phyloP scores from a whole-genome alignment of 805 yeast genomes.

The Candida easanensis region DNA sequence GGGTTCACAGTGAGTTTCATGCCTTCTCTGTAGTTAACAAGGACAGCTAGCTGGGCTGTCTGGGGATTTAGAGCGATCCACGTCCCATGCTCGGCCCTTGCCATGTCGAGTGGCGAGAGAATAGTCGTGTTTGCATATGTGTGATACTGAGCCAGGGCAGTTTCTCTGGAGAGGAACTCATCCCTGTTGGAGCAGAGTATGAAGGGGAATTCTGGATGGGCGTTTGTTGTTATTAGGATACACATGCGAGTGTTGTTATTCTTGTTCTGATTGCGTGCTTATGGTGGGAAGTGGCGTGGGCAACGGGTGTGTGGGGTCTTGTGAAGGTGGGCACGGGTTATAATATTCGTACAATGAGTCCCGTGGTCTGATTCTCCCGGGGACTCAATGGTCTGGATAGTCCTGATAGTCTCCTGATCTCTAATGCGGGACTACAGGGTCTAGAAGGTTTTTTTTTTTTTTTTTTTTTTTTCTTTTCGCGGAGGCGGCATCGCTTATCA shows the following conservation, averaged over 20 bases:
- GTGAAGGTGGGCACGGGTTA: too few species aligned
- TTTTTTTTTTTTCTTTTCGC: too few species aligned
- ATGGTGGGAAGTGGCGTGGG: background rate
- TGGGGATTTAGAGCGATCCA: conserved; percentile 76
- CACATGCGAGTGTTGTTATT: conserved; percentile 58
- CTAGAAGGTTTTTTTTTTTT: too few species aligned
- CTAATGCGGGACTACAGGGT: too few species aligned
- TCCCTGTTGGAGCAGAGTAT: conserved; percentile 83
- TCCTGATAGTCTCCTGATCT: too few species aligned
- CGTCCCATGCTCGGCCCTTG: conserved; percentile 75
- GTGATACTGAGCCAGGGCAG: conserved; percentile 50
- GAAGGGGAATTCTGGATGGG: conserved; percentile 72
- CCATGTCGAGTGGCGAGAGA: conserved; percentile 73
- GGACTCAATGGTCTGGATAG: too few species aligned
- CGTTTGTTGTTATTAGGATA: conserved; percentile 63
- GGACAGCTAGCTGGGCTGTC: conserved; percentile 60
- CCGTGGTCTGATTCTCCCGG: too few species aligned
- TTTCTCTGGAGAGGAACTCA: conserved; percentile 74
- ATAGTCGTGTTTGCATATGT: conserved; percentile 33
- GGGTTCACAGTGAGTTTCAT: conserved; percentile 21
- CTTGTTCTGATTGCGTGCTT: background rate
- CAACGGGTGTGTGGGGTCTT: background rate
- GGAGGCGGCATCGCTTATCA: too few species aligned
- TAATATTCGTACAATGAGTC: too few species aligned
- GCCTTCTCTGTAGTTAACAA: conserved; percentile 70